Conservation (phyloP, 306 rosid species). For the Abrus pulchellus region DNA sequence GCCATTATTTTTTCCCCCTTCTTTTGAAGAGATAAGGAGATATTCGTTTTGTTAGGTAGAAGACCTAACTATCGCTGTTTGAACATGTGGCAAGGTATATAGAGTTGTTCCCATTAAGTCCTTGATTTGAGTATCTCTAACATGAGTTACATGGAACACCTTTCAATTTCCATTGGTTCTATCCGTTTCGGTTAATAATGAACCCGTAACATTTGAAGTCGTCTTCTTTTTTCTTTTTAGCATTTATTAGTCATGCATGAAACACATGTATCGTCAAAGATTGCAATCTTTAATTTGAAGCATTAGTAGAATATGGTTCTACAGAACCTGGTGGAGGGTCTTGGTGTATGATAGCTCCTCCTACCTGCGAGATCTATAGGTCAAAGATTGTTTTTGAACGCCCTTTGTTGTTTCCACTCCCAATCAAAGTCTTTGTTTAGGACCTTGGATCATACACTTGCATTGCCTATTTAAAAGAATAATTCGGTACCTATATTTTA, state of each 20-base stretch:
- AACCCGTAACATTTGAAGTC: not conserved
- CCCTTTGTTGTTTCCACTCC: constrained; percentile 46
- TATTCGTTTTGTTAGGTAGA: constrained; percentile 52
- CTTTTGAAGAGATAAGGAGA: constrained; percentile 20
- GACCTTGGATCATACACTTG: constrained; percentile 46
- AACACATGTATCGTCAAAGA: constrained; percentile 56
- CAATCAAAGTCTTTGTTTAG: constrained; percentile 53
- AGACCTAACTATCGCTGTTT: constrained; percentile 53
- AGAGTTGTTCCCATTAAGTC: constrained; percentile 42
- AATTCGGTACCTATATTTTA: constrained; percentile 38
- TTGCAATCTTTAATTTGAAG: constrained; percentile 43
- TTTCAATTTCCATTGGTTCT: constrained; percentile 36
- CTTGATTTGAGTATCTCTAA: constrained; percentile 33
- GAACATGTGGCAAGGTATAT: constrained; percentile 52
- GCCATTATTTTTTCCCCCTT: not conserved
- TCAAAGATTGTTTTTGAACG: constrained; percentile 77
- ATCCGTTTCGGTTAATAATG: constrained; percentile 11
- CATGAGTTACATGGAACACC: constrained; percentile 11
- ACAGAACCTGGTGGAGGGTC: constrained; percentile 56
- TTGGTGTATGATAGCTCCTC: constrained; percentile 53
- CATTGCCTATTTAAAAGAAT: constrained; percentile 50
- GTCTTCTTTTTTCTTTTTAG: not conserved
- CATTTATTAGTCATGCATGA: constrained; percentile 55
- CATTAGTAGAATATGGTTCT: constrained; percentile 44
- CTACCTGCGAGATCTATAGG: constrained; percentile 73